Conservation (phyloP, 768 basidiomycete species). For the Phanerochaete sordida region DNA sequence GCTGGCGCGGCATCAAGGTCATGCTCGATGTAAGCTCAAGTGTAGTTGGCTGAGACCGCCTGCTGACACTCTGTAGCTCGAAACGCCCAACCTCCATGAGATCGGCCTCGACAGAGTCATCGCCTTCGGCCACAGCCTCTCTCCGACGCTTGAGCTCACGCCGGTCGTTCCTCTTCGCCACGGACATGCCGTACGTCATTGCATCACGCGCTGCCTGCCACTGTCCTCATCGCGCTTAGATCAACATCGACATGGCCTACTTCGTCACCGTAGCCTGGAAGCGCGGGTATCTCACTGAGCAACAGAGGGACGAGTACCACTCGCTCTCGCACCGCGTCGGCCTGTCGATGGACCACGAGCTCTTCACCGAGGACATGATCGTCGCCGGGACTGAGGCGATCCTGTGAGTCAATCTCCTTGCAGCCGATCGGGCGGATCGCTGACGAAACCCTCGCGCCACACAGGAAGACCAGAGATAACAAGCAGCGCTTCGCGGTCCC, state of each 20-base stretch:
- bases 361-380: slow-evolving; percentile 16
- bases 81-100: slow-evolving; percentile 14
- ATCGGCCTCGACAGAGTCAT: slow-evolving; percentile 15
- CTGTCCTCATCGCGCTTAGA: not conserved
- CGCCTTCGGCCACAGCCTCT: slow-evolving; percentile 15
- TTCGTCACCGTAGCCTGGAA: slow-evolving; percentile 14
- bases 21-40: slow-evolving; percentile 10
- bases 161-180: slow-evolving; percentile 15
- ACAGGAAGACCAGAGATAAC: slow-evolving; percentile 17
- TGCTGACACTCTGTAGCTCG: slow-evolving; percentile 1
- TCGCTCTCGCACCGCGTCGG: slow-evolving; percentile 13
- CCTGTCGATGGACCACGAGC: slow-evolving; percentile 16
- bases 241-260: slow-evolving; percentile 17
- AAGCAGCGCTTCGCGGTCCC: slow-evolving; percentile 17
- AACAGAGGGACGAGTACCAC: slow-evolving; percentile 15
- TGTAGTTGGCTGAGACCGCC: not conserved
- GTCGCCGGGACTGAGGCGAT: slow-evolving; percentile 12
- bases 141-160: slow-evolving; percentile 14
- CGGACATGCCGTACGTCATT: slow-evolving; percentile 10
- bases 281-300: slow-evolving; percentile 10
- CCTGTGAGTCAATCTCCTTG: slow-evolving; percentile 2
- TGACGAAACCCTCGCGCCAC: not conserved
- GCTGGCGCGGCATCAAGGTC: slow-evolving; percentile 17
- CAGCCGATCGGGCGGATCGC: not conserved
- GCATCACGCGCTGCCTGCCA: not conserved